These are phyloP conservation scores for Somion occarium DNA, from an alignment of 1,284 basidiomycete genomes.

Conservation along the genomic window DNA sequence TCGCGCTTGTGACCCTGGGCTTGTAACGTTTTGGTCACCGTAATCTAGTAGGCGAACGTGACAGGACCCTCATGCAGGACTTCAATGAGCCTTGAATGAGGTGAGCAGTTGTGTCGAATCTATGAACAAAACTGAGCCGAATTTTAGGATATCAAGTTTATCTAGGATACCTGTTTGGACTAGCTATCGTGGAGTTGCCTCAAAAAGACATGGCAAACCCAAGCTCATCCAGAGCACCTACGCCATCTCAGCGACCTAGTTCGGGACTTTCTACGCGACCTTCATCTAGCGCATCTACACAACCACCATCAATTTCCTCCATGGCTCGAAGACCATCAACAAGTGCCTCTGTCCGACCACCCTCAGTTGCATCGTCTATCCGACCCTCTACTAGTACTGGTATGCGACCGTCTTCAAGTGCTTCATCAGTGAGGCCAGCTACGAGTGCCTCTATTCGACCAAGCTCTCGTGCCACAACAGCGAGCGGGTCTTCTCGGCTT, in stretches of 20 bases:
- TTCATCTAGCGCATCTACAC: constrained; percentile 14
- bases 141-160: too few species aligned
- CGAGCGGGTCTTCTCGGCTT: constrained; percentile 47
- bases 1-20: neutral
- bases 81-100: too few species aligned
- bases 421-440: constrained; percentile 14
- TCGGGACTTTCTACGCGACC: constrained; percentile 9
- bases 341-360: constrained; percentile 26
- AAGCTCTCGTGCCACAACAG: constrained; percentile 27
- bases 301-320: constrained; percentile 15
- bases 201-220: too few species aligned
- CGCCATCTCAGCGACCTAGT: constrained; percentile 2
- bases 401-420: constrained; percentile 32
- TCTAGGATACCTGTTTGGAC: too few species aligned
- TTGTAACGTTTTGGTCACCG: neutral
- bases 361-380: constrained; percentile 26
- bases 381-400: constrained; percentile 13
- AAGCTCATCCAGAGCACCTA: neutral
- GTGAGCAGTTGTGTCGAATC: too few species aligned
- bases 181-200: too few species aligned
- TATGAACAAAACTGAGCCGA: too few species aligned
- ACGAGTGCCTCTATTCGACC: constrained; percentile 25
- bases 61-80: too few species aligned
- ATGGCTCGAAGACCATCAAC: constrained; percentile 16
- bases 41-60: neutral